phyloP scores from a whole-genome alignment of 345 rosid species.

The Sisymbrium altissimum region DNA sequence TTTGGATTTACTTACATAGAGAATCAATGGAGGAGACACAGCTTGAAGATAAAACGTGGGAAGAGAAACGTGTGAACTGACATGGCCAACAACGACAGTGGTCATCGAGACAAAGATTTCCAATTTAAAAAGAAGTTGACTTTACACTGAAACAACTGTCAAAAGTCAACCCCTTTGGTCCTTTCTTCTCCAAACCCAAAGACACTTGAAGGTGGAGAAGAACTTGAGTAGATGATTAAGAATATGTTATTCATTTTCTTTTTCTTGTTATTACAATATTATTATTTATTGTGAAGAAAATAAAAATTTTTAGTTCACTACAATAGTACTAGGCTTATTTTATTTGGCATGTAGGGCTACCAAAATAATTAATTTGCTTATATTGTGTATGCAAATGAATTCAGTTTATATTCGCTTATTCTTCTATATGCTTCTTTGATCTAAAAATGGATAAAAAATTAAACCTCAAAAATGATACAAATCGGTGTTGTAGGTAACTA shows the following conservation, averaged over 20 bases:
- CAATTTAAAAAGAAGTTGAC: not conserved
- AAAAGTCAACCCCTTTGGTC: not conserved
- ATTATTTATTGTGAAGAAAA: no score
- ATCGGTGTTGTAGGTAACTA: not conserved
- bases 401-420: not conserved
- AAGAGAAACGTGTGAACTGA: constrained; percentile 12
- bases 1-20: not conserved
- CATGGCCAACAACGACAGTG: constrained; percentile 10
- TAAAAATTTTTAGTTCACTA: no score
- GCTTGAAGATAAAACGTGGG: not conserved
- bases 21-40: constrained; percentile 12
- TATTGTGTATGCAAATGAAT: not conserved
- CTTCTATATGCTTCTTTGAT: not conserved
- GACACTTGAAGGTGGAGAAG: not conserved
- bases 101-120: constrained; percentile 4
- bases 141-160: not conserved
- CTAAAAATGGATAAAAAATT: not conserved
- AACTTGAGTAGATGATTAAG: not conserved
- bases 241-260: not conserved
- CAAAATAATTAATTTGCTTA: no score
- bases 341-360: not conserved
- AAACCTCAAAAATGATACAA: not conserved
- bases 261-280: not conserved
- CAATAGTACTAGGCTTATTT: not conserved
- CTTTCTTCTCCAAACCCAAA: not conserved